Evolutionary conservation across 345 rosid species (phyloP), one percentile per base, ranked within the genome.

Genomic region (Aquilaria yunnanensis): DNA sequence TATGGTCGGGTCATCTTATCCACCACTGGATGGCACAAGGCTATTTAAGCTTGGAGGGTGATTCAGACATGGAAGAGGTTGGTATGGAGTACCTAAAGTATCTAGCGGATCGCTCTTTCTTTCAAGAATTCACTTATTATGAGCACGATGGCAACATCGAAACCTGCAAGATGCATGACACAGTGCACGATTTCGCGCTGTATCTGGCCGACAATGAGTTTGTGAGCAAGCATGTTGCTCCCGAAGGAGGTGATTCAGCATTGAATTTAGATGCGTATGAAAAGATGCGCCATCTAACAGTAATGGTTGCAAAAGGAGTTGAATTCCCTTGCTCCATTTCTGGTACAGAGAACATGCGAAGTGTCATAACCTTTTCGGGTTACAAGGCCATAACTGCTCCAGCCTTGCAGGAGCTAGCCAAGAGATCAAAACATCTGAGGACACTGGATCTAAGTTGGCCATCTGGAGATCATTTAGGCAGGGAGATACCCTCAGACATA

Each of bases 321-420:
- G 23, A 14, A 33, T 13, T 57, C 41, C 49, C 61, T 58, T 14
- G 5, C 23, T 16, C 51, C 0, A 10, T 45, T 9, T 23, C 11
- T 46, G 62, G 62, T 14, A 37, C 51, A 12, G 47, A 58, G 23
- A 37, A 58, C 29, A 8, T 58, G 48, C 32, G 61, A n/a, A 58
- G 61, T 50, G n/a, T 59, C 6, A 14, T 46, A 47, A 12, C 52
- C 9, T 1, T 59, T 16, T 46, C 14, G 10, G 14, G 2, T 9
- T 4, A 5, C 12, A 0, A 12, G n/a, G 8, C 11, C n/a, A 41
- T 5, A 1, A 23, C 2, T 3, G 10, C 32, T 46, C 14, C 14
- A 16, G 14, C 32, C n/a, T 0, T 59, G 12, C 51, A 3, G 1
- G 29, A 16, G 5, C 10, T 59, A 4, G 6, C 29, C 12, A 59